These are phyloP conservation scores for Pontederia crassipes DNA, from an alignment of 176 grass and related monocot genomes.

Conservation along the genomic window DNA sequence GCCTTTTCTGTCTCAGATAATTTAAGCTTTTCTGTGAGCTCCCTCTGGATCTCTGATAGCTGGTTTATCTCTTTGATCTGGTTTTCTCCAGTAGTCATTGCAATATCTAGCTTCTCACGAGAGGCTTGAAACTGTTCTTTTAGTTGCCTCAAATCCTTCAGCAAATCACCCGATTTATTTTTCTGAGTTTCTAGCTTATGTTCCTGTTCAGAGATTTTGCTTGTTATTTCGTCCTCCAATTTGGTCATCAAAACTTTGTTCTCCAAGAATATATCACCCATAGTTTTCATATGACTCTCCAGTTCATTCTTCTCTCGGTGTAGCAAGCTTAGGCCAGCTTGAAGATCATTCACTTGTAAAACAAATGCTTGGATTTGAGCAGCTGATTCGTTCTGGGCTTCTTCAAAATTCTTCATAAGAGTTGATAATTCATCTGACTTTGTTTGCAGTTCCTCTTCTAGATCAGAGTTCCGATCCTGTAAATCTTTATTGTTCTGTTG, in stretches of 20 bases:
- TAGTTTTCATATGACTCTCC: conserved; percentile 45
- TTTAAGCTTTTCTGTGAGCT: conserved; percentile 24
- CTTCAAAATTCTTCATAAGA: conserved; percentile 25
- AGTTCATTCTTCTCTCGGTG: conserved; percentile 35
- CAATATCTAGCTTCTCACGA: conserved; percentile 20
- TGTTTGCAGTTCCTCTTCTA: conserved; percentile 31
- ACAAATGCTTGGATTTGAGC: conserved; percentile 33
- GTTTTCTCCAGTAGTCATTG: conserved; percentile 36
- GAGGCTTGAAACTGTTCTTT: conserved; percentile 35
- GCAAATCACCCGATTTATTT: conserved; percentile 20
- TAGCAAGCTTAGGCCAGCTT: conserved; percentile 29
- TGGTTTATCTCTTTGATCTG: conserved; percentile 33
- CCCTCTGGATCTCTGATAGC: conserved; percentile 18
- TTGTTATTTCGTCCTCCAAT: conserved; percentile 37
- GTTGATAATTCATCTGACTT: conserved; percentile 17
- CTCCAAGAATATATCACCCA: conserved; percentile 28
- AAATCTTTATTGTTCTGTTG: conserved; percentile 28
- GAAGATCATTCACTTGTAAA: conserved; percentile 28
- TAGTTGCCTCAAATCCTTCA: conserved; percentile 31
- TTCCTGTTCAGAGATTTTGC: conserved; percentile 42
- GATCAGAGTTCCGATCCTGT: conserved; percentile 24
- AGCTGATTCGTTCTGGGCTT: conserved; percentile 21
- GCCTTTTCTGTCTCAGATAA: conserved; percentile 32
- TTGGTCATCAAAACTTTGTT: conserved; percentile 33
- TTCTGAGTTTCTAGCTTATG: conserved; percentile 19